Percentiles rank a stretch among this genome's conserved stretches.
Evolutionary conservation across 257 asterid genomes (phyloP).

Genomic region (Catharanthus roseus): DNA sequence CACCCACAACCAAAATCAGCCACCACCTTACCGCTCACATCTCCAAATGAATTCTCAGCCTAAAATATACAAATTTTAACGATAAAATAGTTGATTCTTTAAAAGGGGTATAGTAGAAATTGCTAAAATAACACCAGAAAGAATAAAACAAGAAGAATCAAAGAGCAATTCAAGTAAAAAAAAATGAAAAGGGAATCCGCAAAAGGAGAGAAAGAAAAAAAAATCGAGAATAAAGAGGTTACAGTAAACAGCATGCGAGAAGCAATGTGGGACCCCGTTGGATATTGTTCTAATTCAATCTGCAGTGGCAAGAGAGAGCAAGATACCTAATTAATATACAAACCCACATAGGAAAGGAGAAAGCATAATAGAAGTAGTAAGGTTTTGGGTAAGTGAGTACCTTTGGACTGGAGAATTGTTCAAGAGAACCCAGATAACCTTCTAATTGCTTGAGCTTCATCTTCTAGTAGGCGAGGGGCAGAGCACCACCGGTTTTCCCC

Average conservation of each 20-base stretch:
- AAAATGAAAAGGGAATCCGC: conserved; percentile 15
- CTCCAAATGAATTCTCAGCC: conserved; percentile 92
- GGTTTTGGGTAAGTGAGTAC: conserved; percentile 25
- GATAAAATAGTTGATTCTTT: conserved; percentile 3
- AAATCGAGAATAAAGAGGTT: conserved; percentile 11
- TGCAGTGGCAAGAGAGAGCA: conserved; percentile 18
- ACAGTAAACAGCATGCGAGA: conserved; percentile 89
- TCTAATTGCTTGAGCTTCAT: conserved; percentile 88
- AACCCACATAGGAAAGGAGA: not conserved
- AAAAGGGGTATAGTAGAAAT: not conserved
- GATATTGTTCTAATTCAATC: conserved; percentile 94
- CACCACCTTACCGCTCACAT: conserved; percentile 74
- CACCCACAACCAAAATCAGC: conserved; percentile 99
- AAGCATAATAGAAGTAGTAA: not conserved
- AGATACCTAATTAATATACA: not conserved
- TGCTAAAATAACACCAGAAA: not conserved
- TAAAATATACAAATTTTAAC: conserved; percentile 18
- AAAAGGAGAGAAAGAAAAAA: not conserved
- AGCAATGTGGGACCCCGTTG: conserved; percentile 97
- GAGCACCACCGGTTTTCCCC: not conserved
- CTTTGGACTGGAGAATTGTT: conserved; percentile 76
- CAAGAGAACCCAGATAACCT: conserved; percentile 57
- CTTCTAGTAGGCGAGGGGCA: conserved; percentile 17
- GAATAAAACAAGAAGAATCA: not conserved
- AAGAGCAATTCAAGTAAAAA: not conserved